These are phyloP conservation scores for Isabelozyma gotoi DNA, from an alignment of 805 yeast species.

Conservation along the genomic window DNA sequence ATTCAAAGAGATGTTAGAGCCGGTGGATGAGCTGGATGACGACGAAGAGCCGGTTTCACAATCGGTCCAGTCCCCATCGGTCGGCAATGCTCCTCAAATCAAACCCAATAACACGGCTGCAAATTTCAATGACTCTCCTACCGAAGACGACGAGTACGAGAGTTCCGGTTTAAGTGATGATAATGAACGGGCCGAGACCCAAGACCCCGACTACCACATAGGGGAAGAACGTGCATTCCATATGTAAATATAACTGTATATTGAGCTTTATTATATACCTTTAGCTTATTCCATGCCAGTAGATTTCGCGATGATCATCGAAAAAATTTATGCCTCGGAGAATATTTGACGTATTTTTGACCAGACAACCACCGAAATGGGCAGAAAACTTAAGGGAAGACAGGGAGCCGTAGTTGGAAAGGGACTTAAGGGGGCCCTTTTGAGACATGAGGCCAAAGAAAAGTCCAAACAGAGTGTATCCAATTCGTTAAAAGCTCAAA, in stretches of 20 bases:
- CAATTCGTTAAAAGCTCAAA: constrained; percentile 13
- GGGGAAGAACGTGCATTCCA: constrained; percentile 23
- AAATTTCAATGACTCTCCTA: neutral
- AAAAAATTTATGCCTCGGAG: neutral
- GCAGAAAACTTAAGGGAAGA: constrained; percentile 30
- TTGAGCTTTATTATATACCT: neutral
- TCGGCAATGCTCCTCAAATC: neutral
- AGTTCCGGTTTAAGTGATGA: constrained; percentile 13
- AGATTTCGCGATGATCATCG: neutral
- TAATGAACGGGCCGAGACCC: neutral
- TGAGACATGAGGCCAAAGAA: constrained; percentile 26
- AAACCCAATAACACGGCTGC: neutral
- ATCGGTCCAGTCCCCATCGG: neutral
- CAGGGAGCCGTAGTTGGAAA: constrained; percentile 17
- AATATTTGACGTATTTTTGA: constrained; percentile 9
- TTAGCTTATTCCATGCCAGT: neutral
- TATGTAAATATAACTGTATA: constrained; percentile 8
- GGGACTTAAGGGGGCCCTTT: constrained; percentile 39
- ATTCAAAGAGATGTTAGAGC: constrained; percentile 17
- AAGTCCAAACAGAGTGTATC: constrained; percentile 13
- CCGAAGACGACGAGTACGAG: constrained; percentile 11
- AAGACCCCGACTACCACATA: constrained; percentile 3
- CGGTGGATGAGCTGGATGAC: constrained; percentile 16
- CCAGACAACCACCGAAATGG: constrained; percentile 17
- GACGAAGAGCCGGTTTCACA: neutral